These are phyloP conservation scores for Tuber microsphaerosporum DNA, from an alignment of 495 filamentous ascomycete genomes.

Conservation along the genomic window DNA sequence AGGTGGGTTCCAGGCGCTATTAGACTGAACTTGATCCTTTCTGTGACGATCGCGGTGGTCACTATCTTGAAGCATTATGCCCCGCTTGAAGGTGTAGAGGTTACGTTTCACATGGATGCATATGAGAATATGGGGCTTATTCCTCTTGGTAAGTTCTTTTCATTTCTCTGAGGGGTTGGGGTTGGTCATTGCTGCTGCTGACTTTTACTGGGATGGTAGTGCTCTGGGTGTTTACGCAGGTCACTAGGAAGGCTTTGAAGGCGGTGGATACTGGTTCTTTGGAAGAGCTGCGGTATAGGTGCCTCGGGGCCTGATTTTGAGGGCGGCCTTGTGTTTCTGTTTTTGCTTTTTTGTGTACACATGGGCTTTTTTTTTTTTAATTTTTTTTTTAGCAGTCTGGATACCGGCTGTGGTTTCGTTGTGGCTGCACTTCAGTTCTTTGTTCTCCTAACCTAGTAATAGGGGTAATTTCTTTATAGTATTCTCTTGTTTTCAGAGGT, in stretches of 20 bases:
- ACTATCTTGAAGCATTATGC: background rate
- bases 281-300: background rate
- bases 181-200: background rate
- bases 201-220: background rate
- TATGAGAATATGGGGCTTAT: background rate
- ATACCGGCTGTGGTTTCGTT: background rate
- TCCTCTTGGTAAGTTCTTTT: background rate
- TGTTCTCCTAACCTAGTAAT: background rate
- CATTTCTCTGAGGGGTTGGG: background rate
- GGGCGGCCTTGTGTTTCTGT: background rate
- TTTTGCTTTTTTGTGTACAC: background rate
- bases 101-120: background rate
- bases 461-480: background rate
- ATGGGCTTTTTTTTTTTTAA: background rate
- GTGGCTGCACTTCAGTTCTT: background rate
- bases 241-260: background rate
- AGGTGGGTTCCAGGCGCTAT: background rate
- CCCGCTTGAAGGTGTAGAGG: background rate
- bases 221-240: background rate
- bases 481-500: background rate
- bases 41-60: background rate
- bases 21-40: background rate
- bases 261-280: conserved; percentile 1
- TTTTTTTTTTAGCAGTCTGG: background rate
- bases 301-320: background rate